Conservation (phyloP, 306 rosid species). For the Ormosia emarginata region DNA sequence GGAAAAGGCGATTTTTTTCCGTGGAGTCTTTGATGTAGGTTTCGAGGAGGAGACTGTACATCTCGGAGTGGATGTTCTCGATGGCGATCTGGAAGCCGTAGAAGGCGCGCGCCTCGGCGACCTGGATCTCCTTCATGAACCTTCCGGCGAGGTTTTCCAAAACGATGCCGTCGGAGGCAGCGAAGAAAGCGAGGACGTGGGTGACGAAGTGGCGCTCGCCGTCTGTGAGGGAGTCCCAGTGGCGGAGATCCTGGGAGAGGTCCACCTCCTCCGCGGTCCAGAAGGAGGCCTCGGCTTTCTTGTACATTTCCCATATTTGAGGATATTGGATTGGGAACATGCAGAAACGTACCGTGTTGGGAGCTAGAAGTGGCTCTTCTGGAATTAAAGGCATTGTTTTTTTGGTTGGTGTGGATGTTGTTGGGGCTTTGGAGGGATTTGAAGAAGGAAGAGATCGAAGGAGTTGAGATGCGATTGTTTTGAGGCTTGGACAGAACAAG, state of each 20-base stretch:
- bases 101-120: slow-evolving; percentile 83
- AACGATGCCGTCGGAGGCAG: slow-evolving; percentile 90
- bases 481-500: background rate
- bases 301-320: slow-evolving; percentile 90
- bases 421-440: too few relatives aligned
- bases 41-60: slow-evolving; percentile 78
- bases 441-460: background rate
- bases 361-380: slow-evolving; percentile 69
- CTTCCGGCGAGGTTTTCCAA: slow-evolving; percentile 78
- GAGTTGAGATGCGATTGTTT: too few relatives aligned
- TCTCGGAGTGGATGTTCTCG: slow-evolving; percentile 88
- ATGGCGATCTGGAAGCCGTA: slow-evolving; percentile 90
- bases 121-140: slow-evolving; percentile 82
- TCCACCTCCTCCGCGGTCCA: slow-evolving; percentile 96
- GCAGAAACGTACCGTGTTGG: slow-evolving; percentile 79
- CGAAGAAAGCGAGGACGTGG: slow-evolving; percentile 85
- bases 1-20: slow-evolving; percentile 60
- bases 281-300: slow-evolving; percentile 87
- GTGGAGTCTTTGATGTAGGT: slow-evolving; percentile 62
- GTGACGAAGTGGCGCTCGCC: slow-evolving; percentile 74
- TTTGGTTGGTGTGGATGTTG: background rate
- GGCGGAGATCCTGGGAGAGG: slow-evolving; percentile 52
- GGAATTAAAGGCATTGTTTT: slow-evolving; percentile 60
- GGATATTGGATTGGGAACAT: slow-evolving; percentile 94
- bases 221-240: slow-evolving; percentile 55